Conservation (phyloP, 169 alveolate genomes). For the Plasmodium gonderi region DNA sequence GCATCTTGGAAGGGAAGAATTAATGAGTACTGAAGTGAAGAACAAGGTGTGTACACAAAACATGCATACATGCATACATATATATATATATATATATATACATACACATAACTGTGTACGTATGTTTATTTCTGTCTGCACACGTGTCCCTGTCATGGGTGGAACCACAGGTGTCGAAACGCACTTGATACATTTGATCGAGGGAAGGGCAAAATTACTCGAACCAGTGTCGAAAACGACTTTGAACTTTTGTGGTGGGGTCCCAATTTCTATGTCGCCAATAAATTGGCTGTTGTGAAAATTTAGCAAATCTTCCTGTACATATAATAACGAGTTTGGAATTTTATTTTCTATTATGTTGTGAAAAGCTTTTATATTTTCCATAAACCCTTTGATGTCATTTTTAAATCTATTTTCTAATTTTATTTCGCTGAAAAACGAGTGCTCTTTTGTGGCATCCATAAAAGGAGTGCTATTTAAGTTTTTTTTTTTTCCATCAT, state of each 20-base stretch:
- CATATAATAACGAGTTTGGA: slow-evolving; percentile 51
- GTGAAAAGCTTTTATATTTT: slow-evolving; percentile 28
- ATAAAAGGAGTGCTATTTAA: not conserved
- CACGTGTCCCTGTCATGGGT: not conserved
- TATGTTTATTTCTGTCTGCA: too few relatives aligned
- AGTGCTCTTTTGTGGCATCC: not conserved
- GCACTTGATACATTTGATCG: slow-evolving; percentile 82
- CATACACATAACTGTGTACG: too few relatives aligned
- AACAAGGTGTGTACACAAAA: too few relatives aligned
- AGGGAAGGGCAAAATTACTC: slow-evolving; percentile 91
- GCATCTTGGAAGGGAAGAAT: too few relatives aligned
- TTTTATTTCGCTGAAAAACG: slow-evolving; percentile 39
- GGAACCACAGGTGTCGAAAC: not conserved
- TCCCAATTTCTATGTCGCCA: slow-evolving; percentile 91
- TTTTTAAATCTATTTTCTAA: slow-evolving; percentile 54
- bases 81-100: too few relatives aligned
- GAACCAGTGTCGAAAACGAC: slow-evolving; percentile 92
- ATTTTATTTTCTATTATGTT: slow-evolving; percentile 19
- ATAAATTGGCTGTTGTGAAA: slow-evolving; percentile 92
- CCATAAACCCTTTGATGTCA: slow-evolving; percentile 51
- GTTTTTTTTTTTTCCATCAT: slow-evolving; percentile 6
- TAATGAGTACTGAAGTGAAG: too few relatives aligned
- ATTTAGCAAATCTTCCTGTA: slow-evolving; percentile 85
- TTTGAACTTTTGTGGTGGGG: slow-evolving; percentile 89
- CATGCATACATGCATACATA: too few relatives aligned